These are phyloP conservation scores for Backusella luteola DNA, from an alignment of 192 early-diverging fungal species.

Conservation along the genomic window DNA sequence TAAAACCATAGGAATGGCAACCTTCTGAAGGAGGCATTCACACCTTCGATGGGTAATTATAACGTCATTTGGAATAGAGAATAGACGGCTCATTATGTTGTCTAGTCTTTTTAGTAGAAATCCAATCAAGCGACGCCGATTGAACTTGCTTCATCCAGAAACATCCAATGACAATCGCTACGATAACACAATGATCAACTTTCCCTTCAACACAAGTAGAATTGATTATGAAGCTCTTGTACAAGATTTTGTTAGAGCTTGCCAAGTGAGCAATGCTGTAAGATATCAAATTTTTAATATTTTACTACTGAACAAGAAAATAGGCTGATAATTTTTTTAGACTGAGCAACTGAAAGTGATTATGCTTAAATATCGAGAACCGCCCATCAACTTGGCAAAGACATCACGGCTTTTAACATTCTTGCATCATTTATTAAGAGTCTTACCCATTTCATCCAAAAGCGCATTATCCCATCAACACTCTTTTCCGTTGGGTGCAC, in stretches of 20 bases:
- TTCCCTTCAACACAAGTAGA: slow-evolving; percentile 8
- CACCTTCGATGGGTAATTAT: slow-evolving; percentile 16
- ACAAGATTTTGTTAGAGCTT: slow-evolving; percentile 27
- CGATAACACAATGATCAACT: slow-evolving; percentile 13
- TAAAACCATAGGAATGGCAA: slow-evolving; percentile 8
- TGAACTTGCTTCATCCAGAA: slow-evolving; percentile 30
- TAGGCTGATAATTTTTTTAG: neutral
- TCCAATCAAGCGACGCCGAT: slow-evolving; percentile 29
- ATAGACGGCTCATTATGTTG: neutral
- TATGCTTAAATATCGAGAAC: slow-evolving; percentile 32
- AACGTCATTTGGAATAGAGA: too few relatives aligned
- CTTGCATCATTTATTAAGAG: slow-evolving; percentile 27
- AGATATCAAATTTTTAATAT: neutral
- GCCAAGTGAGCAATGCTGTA: slow-evolving; percentile 27
- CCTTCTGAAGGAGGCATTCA: neutral
- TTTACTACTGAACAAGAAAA: neutral
- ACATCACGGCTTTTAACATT: slow-evolving; percentile 28
- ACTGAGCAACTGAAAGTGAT: slow-evolving; percentile 30
- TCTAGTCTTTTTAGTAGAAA: slow-evolving; percentile 26
- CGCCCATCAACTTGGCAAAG: slow-evolving; percentile 28
- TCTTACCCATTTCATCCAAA: slow-evolving; percentile 9
- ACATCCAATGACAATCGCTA: slow-evolving; percentile 9
- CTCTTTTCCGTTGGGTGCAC: slow-evolving; percentile 26
- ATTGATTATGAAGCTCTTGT: slow-evolving; percentile 28
- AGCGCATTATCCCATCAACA: neutral